Evolutionary conservation across 1,284 basidiomycete species (phyloP), one percentile per base, ranked within the genome.

Genomic region (Abortiporus biennis): DNA sequence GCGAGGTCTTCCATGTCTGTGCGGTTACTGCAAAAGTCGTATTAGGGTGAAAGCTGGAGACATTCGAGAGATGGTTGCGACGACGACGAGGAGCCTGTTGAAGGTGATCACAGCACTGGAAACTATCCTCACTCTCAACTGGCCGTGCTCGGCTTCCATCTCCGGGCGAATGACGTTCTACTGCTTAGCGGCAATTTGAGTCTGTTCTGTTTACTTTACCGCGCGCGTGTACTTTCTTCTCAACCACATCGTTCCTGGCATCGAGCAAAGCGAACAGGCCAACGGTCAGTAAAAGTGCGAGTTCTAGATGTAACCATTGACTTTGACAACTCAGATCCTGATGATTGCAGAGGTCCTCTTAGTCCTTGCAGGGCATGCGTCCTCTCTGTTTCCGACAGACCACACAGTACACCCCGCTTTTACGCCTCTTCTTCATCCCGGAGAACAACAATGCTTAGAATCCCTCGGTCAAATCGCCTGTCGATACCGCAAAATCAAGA

Each of bases 281-380:
- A 22, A 5, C n/a, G 25, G 22, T 24, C 12, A 24, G 25, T 19
- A 39, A 29, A 6, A 17, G 37, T 19, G 5, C 13, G 19, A 22
- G 9, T 12, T 19, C 35, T 22, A 11, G 21, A 36, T 8, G 20
- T 23, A 15, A n/a, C 13, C 3, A n/a, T 20, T 31, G 24, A 38
- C 17, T 23, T 45, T 45, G 44, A 51, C 44, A 24, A 32, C 22
- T 40, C 38, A 44, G 44, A 46, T 33, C 38, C 32, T 34, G 47
- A 80, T 92, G 89, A 87, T 93, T 49, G 82, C 88, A 50, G 91
- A 93, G 64, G 68, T 92, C 38, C 74, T 93, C 34, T 76, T 92
- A 42, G 72, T 92, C 38, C 80, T 93, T 36, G 79, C 83, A 2
- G 91, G 90, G 29, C 88, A 93, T 65, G 71, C 78, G 1, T 92